Percentiles rank a stretch among this genome's conserved stretches.
phyloP scores from a whole-genome alignment of 2,329 filamentous ascomycete genomes.

The Fusarium nurragi region DNA sequence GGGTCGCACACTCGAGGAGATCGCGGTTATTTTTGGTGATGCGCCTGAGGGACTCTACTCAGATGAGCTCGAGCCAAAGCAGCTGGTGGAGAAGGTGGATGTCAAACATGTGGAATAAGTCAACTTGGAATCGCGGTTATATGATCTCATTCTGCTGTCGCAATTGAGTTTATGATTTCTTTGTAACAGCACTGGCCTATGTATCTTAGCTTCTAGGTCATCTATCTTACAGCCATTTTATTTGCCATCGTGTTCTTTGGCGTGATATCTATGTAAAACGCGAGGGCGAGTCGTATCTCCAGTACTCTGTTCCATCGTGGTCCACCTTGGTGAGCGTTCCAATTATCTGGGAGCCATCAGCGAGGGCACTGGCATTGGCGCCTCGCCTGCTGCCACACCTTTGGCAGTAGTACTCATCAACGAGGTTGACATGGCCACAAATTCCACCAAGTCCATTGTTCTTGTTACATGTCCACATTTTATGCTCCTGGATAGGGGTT shows the following conservation, averaged over 20 bases:
- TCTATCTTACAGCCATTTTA: background rate
- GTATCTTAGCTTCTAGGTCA: background rate
- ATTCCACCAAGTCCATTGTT: background rate
- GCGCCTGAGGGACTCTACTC: conserved; percentile 15
- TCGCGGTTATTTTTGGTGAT: conserved; percentile 12
- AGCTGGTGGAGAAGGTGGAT: conserved; percentile 11
- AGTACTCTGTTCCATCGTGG: background rate
- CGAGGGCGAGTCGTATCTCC: background rate
- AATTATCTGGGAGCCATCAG: background rate
- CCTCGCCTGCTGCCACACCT: background rate
- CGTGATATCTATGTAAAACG: background rate
- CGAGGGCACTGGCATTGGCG: background rate
- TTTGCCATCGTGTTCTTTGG: background rate
- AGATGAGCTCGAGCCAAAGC: background rate
- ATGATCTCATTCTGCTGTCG: no score
- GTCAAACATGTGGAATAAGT: conserved; percentile 15
- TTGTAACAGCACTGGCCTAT: background rate
- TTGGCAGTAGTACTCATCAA: background rate
- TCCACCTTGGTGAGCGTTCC: background rate
- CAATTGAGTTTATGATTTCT: rapidly evolving
- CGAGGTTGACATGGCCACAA: background rate
- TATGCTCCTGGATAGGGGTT: background rate
- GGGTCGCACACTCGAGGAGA: conserved; percentile 12
- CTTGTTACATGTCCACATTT: background rate
- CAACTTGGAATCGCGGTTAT: no score